A percentile compares a stretch with the other conserved stretches of the same genome.
Conservation (phyloP, 768 basidiomycete species). For the Agrocybe chaxingu region DNA sequence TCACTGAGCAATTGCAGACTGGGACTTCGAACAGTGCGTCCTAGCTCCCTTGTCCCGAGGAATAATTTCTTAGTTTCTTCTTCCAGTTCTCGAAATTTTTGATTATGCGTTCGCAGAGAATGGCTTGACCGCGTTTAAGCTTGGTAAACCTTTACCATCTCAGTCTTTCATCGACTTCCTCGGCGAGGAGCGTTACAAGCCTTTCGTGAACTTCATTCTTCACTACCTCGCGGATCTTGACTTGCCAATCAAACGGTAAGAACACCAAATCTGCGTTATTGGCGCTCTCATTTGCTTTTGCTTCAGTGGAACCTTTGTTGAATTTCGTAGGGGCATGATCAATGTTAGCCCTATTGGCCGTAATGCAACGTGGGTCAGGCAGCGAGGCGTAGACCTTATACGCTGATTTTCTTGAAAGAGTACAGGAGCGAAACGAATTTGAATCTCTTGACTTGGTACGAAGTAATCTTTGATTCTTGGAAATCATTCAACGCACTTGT, state of each 20-base stretch:
- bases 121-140: slow-evolving; percentile 85
- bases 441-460: slow-evolving; percentile 76
- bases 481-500: not conserved
- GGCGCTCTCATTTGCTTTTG: not conserved
- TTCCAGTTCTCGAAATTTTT: slow-evolving; percentile 69
- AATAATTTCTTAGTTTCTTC: not conserved
- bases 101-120: slow-evolving; percentile 96
- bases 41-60: not conserved
- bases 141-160: slow-evolving; percentile 68
- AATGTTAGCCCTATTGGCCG: slow-evolving; percentile 96
- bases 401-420: slow-evolving; percentile 36
- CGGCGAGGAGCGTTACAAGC: slow-evolving; percentile 93
- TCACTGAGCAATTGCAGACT: slow-evolving; percentile 76
- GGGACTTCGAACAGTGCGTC: slow-evolving; percentile 52
- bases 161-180: slow-evolving; percentile 87
- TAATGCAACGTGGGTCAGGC: slow-evolving; percentile 76
- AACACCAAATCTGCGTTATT: not conserved
- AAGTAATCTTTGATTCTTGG: not conserved
- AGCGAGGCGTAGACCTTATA: not conserved
- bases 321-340: slow-evolving; percentile 96
- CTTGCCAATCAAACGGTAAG: slow-evolving; percentile 87
- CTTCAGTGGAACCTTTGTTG: slow-evolving; percentile 86
- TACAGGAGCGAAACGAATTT: slow-evolving; percentile 80
- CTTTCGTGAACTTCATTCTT: slow-evolving; percentile 86
- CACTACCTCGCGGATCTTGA: slow-evolving; percentile 93